Evolutionary conservation across 2,329 filamentous ascomycete genomes (phyloP).

Genomic region (Epichloe sibirici): DNA sequence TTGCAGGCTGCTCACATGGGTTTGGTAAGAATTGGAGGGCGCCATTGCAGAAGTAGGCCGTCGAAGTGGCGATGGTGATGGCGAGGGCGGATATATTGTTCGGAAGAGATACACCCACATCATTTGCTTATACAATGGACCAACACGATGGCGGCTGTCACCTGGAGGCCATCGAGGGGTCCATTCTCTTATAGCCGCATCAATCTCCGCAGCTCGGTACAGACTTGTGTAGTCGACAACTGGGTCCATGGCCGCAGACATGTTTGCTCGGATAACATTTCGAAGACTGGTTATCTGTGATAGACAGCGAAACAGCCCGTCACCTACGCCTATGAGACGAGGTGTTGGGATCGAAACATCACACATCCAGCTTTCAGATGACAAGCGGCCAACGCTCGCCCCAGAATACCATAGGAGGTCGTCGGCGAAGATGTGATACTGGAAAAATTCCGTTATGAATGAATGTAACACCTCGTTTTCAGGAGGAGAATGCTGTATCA

Average conservation of each 20-base stretch:
- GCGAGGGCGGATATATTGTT: slow-evolving; percentile 44
- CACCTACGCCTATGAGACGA: slow-evolving; percentile 66
- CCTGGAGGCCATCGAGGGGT: slow-evolving; percentile 47
- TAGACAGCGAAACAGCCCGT: slow-evolving; percentile 69
- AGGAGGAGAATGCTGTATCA: slow-evolving; percentile 52
- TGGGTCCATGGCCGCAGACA: slow-evolving; percentile 48
- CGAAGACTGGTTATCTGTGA: slow-evolving; percentile 68
- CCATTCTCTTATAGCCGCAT: slow-evolving; percentile 64
- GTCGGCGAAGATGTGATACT: slow-evolving; percentile 65
- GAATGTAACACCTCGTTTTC: slow-evolving; percentile 51
- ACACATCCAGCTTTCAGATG: slow-evolving; percentile 32
- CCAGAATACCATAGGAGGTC: slow-evolving; percentile 42
- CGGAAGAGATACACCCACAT: slow-evolving; percentile 53
- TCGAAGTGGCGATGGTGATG: slow-evolving; percentile 20
- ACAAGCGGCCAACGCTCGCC: slow-evolving; percentile 23
- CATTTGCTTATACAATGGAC: slow-evolving; percentile 51
- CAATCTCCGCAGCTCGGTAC: slow-evolving; percentile 62
- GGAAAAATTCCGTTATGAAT: slow-evolving; percentile 67
- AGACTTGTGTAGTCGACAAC: slow-evolving; percentile 62
- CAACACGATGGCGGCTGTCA: slow-evolving; percentile 44
- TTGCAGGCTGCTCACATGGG: slow-evolving; percentile 9
- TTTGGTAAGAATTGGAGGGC: slow-evolving; percentile 11
- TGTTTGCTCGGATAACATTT: slow-evolving; percentile 58
- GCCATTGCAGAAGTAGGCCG: slow-evolving; percentile 20
- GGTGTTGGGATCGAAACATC: slow-evolving; percentile 31